Percentiles rank a stretch among this genome's conserved stretches.
Evolutionary conservation across 2,329 filamentous ascomycete genomes (phyloP).

Genomic region (Fusarium subtropicale): DNA sequence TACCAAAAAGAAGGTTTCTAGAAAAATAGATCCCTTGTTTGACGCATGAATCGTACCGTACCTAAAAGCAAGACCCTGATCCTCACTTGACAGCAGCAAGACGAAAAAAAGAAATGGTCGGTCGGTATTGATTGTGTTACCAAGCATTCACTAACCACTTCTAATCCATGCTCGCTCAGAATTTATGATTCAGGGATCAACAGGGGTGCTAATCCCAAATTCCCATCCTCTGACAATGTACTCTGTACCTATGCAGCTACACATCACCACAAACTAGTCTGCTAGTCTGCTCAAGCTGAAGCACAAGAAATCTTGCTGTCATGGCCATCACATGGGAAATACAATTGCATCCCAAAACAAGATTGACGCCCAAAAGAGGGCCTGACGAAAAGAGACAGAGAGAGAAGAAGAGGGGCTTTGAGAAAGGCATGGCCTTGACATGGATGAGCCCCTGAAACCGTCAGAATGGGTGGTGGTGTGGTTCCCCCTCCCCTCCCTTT

Average conservation of each 20-base stretch:
- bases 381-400: background rate
- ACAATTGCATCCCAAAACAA: background rate
- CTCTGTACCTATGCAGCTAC: no score
- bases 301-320: constrained; percentile 4
- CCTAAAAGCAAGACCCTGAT: constrained; percentile 19
- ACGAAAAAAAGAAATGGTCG: constrained; percentile 11
- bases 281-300: background rate
- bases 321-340: constrained; percentile 23
- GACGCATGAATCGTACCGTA: constrained; percentile 22
- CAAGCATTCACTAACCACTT: constrained; percentile 25
- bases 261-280: background rate
- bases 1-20: constrained; percentile 18
- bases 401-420: constrained; percentile 10
- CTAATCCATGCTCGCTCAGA: constrained; percentile 10
- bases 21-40: constrained; percentile 7
- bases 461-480: constrained; percentile 41
- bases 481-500: constrained; percentile 23
- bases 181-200: constrained; percentile 36
- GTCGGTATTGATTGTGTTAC: constrained; percentile 12
- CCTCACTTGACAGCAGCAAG: background rate
- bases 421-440: constrained; percentile 23
- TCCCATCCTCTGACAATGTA: background rate
- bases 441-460: constrained; percentile 43
- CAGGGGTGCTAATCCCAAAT: constrained; percentile 25
- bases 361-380: constrained; percentile 33